These are phyloP conservation scores for Eucalyptus coolabah DNA, from an alignment of 345 rosid species.

Conservation along the genomic window DNA sequence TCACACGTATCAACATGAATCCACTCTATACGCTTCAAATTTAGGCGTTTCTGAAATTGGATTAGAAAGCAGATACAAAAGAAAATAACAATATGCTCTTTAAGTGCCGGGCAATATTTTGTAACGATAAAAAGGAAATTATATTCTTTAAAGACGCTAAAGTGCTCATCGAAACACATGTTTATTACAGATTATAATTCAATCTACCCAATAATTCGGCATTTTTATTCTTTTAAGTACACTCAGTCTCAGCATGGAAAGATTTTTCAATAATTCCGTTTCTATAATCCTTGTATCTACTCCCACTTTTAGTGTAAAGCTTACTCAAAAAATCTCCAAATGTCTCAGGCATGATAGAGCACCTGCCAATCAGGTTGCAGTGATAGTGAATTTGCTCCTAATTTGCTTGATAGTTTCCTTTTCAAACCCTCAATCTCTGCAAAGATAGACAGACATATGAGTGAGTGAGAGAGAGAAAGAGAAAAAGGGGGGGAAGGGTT, in stretches of 20 bases:
- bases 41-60: not conserved
- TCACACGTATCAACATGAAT: not conserved
- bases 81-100: not conserved
- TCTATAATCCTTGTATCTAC: not conserved
- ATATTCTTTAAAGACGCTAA: not conserved
- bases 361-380: slow-evolving; percentile 96
- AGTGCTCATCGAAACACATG: not conserved
- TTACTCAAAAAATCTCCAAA: not conserved
- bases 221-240: not conserved
- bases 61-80: not conserved
- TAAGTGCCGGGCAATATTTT: not conserved
- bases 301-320: not conserved
- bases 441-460: not conserved
- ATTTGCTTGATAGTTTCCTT: slow-evolving; percentile 92
- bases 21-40: not conserved
- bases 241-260: not conserved
- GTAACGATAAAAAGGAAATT: not conserved
- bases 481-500: not conserved
- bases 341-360: not conserved
- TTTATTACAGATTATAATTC: not conserved
- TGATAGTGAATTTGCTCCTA: slow-evolving; percentile 78
- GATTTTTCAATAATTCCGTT: not conserved
- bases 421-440: slow-evolving; percentile 88
- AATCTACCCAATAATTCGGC: not conserved
- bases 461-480: not conserved